Evolutionary conservation across 2,329 filamentous ascomycete genomes (phyloP), one percentile per base, ranked within the genome.

Genomic region (Madurella mycetomatis): DNA sequence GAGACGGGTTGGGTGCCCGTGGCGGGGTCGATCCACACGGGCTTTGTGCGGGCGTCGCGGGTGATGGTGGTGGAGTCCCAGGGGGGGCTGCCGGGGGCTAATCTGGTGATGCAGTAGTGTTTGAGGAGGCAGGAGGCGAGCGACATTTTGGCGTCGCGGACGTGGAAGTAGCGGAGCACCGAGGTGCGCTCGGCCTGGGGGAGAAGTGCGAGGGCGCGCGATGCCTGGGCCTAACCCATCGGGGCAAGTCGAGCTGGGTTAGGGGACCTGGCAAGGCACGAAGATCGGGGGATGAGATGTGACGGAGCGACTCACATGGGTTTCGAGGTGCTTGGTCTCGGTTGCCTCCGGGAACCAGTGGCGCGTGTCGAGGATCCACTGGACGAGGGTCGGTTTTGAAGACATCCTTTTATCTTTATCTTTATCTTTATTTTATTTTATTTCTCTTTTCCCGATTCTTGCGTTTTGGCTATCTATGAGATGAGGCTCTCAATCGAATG

Each of bases 121-220:
- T 92, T 92, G 56, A 92, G 76, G 47, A 92, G 78, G 42, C 85
- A 80, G 16, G 88, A 92, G 19, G 73, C 86, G 41, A 92, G 77
- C 47, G 81, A 80, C 79, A 91, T 86, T 67, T 87, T 87, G 50
- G 88, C 88, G 70, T 92, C 88, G 65, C 80, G 76, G 62, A 86
- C 73, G 68, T 85, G 82, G 72, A 83, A 81, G 72, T 83, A 89
- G 54, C 76, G 76, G 9, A 84, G 75, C 32, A 85, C 79, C 13
- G 72, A 70, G 49, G 77, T 68, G 57, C 79, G 80, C 66, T 90
- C 86, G 9, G 79, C 71, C 1, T 71, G 62, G 1, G 73, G 69
- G 47, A 86, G 73, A 30, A 85, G 72, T 9, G 72, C 68, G 37
- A 86, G 70, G 18, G 79, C 77, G 44, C 76, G 71, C n/a, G 75